Conservation (phyloP, 768 basidiomycete genomes). For the Obba rivulosa region DNA sequence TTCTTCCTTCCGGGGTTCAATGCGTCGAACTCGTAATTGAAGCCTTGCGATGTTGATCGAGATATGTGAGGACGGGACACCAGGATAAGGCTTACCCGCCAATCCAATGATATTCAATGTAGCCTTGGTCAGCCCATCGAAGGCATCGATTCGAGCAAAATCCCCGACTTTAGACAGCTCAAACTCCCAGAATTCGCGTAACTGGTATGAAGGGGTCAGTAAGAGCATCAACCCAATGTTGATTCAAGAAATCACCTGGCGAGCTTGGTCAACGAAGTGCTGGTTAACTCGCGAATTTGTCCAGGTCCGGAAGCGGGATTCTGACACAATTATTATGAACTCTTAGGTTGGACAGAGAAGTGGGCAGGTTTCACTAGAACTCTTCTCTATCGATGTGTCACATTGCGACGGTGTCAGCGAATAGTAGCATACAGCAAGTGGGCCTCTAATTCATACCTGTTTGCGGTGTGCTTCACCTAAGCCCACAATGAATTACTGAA, state of each 20-base stretch:
- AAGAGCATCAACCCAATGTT: too few species aligned
- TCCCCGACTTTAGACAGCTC: slow-evolving; percentile 22
- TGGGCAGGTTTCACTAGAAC: too few species aligned
- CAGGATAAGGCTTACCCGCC: slow-evolving; percentile 1
- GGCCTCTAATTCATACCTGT: too few species aligned
- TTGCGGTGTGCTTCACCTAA: too few species aligned
- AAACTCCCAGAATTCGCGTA: slow-evolving; percentile 12
- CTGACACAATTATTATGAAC: slow-evolving; percentile 20
- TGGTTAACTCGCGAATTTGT: slow-evolving; percentile 53
- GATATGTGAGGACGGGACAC: background rate
- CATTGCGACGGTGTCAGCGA: too few species aligned
- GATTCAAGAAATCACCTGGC: slow-evolving; percentile 29
- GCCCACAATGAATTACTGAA: too few species aligned
- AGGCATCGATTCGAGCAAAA: slow-evolving; percentile 23
- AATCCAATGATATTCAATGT: slow-evolving; percentile 5
- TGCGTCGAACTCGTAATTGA: slow-evolving; percentile 29
- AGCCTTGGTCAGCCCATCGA: slow-evolving; percentile 28
- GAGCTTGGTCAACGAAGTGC: slow-evolving; percentile 50
- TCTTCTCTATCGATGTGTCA: too few species aligned
- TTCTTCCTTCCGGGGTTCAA: slow-evolving; percentile 22
- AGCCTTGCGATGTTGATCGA: slow-evolving; percentile 17
- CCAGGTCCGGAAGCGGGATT: slow-evolving; percentile 63
- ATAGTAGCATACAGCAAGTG: too few species aligned
- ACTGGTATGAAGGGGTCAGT: slow-evolving; percentile 2
- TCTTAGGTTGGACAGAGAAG: too few species aligned